A percentile compares a stretch with the other conserved stretches of the same genome.
phyloP scores from a whole-genome alignment of 805 yeast species.

The Zygoascus biomembranicola region DNA sequence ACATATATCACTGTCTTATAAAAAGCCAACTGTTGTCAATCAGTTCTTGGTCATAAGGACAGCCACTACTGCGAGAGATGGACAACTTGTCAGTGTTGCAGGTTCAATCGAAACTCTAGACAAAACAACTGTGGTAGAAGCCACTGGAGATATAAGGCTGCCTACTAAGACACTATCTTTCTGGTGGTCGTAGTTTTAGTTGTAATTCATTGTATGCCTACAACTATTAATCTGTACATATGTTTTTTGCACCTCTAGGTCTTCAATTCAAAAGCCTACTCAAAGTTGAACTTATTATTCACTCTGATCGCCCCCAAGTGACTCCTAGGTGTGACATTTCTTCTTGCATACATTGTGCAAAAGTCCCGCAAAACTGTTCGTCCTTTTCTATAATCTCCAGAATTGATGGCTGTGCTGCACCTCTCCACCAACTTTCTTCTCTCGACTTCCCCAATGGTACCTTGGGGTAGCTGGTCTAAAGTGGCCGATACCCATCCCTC shows the following conservation, averaged over 20 bases:
- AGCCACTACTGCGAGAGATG: slow-evolving; percentile 22
- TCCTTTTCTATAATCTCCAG: slow-evolving; percentile 65
- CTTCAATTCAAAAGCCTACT: not conserved
- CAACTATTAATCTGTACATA: too few species aligned
- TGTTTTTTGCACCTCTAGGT: too few species aligned
- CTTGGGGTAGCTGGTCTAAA: slow-evolving; percentile 49
- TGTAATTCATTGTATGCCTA: too few species aligned
- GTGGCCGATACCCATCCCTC: slow-evolving; percentile 54
- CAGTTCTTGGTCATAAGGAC: slow-evolving; percentile 65
- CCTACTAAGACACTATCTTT: not conserved
- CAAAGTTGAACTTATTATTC: slow-evolving; percentile 2
- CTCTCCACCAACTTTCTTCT: slow-evolving; percentile 45
- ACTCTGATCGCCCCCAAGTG: not conserved
- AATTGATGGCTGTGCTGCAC: slow-evolving; percentile 28
- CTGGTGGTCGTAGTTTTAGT: too few species aligned
- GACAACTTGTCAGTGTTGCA: slow-evolving; percentile 3
- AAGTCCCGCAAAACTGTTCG: slow-evolving; percentile 69
- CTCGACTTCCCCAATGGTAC: slow-evolving; percentile 61
- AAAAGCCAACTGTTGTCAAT: slow-evolving; percentile 68
- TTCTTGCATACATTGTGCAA: slow-evolving; percentile 73
- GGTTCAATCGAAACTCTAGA: slow-evolving; percentile 46
- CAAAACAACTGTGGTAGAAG: slow-evolving; percentile 45
- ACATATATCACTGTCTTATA: slow-evolving; percentile 40
- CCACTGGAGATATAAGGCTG: slow-evolving; percentile 4
- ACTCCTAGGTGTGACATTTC: slow-evolving; percentile 48